Base-by-base conservation (phyloP, 2,329 filamentous ascomycete genomes). In the Didymella pinodella region DNA sequence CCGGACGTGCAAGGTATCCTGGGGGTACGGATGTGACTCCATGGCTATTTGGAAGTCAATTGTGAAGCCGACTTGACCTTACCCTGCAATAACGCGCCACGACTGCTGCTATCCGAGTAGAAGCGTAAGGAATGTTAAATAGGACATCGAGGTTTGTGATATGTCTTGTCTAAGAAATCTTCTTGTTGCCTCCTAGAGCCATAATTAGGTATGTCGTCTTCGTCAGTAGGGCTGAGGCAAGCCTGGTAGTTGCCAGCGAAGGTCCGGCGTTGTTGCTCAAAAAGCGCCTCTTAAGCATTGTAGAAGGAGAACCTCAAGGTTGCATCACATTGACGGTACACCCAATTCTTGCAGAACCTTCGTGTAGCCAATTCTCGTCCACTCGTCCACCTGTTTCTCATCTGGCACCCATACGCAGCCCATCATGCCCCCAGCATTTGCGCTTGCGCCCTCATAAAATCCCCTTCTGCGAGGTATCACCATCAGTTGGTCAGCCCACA, bases 371-470 rank as follows among this genome's bases (percentile, higher is more conserved):
- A 77, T 48, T 29, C 62, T 54, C 48, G 73, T 65, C 80, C 80
- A 83, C 31, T 69, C 66, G 28, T 78, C 68, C 34, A 81, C 56
- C 12, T 75, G 65, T 2, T 71, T 69, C 16, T 77, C 61, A 3
- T 70, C 73, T 1, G 70, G 64, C 16, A 78, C 68, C 74, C 77
- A 80, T 3, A 81, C 66, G 49, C 77, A 75, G 0, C 83, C 83
- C 48, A 84, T 51, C 81, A 84, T 83, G 1, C 80, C 81, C 0
- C 76, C 74, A 0, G 81, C 75, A 62, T 84, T 83, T 1, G 78
- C 79, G 40, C 76, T 80, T 1, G 77, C 71, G 0, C 75, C 78
- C 10, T 75, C 65, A 16, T 77, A 70, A 0, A 69, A 74, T 0
- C 71, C 77, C 4, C 57, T 66, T 14, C 75, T 71, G 25, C 83